These are phyloP conservation scores for Fusarium multiceps DNA, from an alignment of 2,329 filamentous ascomycete genomes.

Conservation along the genomic window DNA sequence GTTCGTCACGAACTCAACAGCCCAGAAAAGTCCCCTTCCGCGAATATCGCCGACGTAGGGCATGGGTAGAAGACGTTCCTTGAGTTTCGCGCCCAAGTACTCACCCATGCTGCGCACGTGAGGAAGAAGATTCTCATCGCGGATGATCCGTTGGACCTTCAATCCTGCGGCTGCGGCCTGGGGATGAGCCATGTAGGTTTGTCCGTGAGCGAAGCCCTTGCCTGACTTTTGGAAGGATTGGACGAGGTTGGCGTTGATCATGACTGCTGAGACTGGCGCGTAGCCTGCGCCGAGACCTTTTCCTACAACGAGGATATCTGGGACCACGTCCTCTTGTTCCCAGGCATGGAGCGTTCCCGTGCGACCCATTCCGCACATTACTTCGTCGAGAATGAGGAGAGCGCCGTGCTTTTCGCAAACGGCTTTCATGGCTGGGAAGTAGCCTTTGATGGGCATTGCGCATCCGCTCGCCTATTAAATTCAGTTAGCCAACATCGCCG, in stretches of 20 bases:
- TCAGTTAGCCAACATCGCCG: too few relatives aligned
- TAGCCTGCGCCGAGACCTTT: slow-evolving; percentile 67
- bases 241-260: slow-evolving; percentile 29
- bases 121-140: slow-evolving; percentile 6
- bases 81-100: slow-evolving; percentile 31
- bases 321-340: slow-evolving; percentile 67
- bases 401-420: slow-evolving; percentile 67
- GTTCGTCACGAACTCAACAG: slow-evolving; percentile 39
- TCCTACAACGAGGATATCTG: slow-evolving; percentile 74
- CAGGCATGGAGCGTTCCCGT: slow-evolving; percentile 71
- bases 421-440: slow-evolving; percentile 62
- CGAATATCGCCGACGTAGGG: slow-evolving; percentile 39
- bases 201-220: slow-evolving; percentile 26
- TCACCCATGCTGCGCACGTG: slow-evolving; percentile 21
- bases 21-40: slow-evolving; percentile 37
- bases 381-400: slow-evolving; percentile 67
- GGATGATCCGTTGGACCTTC: slow-evolving; percentile 34
- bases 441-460: slow-evolving; percentile 53
- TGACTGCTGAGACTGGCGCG: slow-evolving; percentile 33
- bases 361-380: slow-evolving; percentile 77
- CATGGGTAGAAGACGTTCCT: slow-evolving; percentile 8
- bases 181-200: slow-evolving; percentile 36
- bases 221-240: slow-evolving; percentile 28
- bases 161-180: slow-evolving; percentile 28
- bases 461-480: slow-evolving; percentile 31